Conservation (phyloP, 2,329 filamentous ascomycete genomes). For the Pseudocercospora eumusae region DNA sequence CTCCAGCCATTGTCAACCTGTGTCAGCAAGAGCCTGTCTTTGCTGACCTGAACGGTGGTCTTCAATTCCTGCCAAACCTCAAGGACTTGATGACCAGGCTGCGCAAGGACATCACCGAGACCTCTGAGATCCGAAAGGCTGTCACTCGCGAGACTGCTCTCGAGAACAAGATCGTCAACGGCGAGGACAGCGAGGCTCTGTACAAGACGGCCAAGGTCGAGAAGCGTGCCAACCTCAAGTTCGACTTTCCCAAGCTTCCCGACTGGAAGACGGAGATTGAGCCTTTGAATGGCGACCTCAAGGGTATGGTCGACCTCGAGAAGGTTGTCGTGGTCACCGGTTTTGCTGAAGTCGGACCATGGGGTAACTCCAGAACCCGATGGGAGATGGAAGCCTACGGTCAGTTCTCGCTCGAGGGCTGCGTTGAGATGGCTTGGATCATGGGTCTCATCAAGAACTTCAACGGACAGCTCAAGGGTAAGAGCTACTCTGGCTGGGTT, state of each 20-base stretch:
- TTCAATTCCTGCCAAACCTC: constrained; percentile 95
- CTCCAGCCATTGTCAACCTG: constrained; percentile 86
- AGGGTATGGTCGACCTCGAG: constrained; percentile 98
- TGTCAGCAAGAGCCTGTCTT: constrained; percentile 96
- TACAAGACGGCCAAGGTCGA: constrained; percentile 95
- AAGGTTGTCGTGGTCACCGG: constrained; percentile 97
- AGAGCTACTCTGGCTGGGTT: constrained; percentile 95
- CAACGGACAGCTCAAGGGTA: constrained; percentile 93
- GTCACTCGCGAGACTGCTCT: constrained; percentile 94
- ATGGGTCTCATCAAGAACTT: constrained; percentile 99
- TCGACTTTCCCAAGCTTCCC: constrained; percentile 86
- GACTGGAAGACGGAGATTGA: constrained; percentile 90
- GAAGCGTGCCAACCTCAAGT: constrained; percentile 96
- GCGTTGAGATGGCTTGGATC: constrained; percentile 99
- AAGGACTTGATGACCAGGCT: constrained; percentile 93
- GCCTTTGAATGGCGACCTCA: constrained; percentile 82
- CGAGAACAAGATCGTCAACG: constrained; percentile 96
- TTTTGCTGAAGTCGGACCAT: constrained; percentile 93
- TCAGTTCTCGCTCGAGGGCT: constrained; percentile 95
- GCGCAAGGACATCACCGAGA: constrained; percentile 92
- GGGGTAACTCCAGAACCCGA: constrained; percentile 96
- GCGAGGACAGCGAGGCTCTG: constrained; percentile 84
- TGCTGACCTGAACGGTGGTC: constrained; percentile 93
- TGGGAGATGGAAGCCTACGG: constrained; percentile 99
- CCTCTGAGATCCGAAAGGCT: constrained; percentile 86